Conservation (phyloP, 83 land plant genomes). For the Diphasiastrum complanatum region DNA sequence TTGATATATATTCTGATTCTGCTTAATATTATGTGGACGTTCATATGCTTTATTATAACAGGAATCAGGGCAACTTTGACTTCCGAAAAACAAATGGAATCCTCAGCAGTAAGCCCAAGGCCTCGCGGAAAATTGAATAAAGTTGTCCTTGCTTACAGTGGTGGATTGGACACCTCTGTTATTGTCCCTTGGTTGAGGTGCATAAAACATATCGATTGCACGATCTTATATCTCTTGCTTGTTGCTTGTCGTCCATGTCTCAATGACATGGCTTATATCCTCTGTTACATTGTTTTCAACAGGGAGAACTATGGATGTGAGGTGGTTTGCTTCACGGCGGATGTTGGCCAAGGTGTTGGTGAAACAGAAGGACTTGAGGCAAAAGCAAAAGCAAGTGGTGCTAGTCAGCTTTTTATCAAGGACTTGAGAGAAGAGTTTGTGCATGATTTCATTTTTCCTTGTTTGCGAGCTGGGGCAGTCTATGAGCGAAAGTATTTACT, state of each 20-base stretch:
- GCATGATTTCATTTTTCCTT: slow-evolving; percentile 79
- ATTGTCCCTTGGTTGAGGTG: slow-evolving; percentile 96
- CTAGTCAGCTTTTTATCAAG: slow-evolving; percentile 74
- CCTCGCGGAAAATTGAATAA: slow-evolving; percentile 65
- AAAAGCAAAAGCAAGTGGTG: slow-evolving; percentile 97
- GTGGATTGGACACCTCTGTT: slow-evolving; percentile 95
- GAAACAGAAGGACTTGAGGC: slow-evolving; percentile 84
- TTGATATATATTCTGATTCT: too few relatives aligned
- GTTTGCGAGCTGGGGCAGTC: slow-evolving; percentile 94
- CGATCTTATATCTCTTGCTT: too few relatives aligned
- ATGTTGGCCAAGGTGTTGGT: slow-evolving; percentile 86
- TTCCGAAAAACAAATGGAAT: too few relatives aligned
- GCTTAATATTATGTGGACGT: too few relatives aligned
- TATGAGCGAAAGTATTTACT: slow-evolving; percentile 95
- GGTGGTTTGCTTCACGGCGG: slow-evolving; percentile 97
- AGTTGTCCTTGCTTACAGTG: slow-evolving; percentile 94
- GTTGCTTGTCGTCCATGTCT: too few relatives aligned
- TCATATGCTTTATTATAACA: too few relatives aligned
- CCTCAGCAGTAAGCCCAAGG: too few relatives aligned
- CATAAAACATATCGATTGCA: too few relatives aligned
- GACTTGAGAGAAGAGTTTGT: slow-evolving; percentile 98
- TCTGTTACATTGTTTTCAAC: slow-evolving; percentile 26
- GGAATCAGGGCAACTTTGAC: too few relatives aligned
- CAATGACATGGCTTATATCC: too few relatives aligned
- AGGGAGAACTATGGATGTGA: slow-evolving; percentile 99